Evolutionary conservation across 2,329 filamentous ascomycete genomes (phyloP).

Genomic region (Gaeumannomyces tritici): DNA sequence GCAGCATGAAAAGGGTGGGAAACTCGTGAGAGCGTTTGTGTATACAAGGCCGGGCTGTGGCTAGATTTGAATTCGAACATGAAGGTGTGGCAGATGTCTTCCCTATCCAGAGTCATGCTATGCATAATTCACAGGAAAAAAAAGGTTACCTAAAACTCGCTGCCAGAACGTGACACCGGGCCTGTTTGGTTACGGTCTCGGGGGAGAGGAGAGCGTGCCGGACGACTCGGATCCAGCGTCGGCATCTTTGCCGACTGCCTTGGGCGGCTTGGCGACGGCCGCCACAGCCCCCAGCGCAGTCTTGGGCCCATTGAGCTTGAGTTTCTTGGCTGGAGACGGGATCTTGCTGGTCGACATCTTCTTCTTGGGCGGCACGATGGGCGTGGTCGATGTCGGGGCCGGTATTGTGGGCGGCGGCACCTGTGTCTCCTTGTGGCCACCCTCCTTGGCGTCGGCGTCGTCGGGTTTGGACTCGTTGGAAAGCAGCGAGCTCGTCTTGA

Average conservation of each 20-base stretch:
- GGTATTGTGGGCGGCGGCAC: conserved; percentile 14
- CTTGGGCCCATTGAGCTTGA: conserved; percentile 24
- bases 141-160: neutral
- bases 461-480: conserved; percentile 36
- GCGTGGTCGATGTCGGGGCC: conserved; percentile 19
- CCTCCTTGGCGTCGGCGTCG: conserved; percentile 10
- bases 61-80: too few species aligned
- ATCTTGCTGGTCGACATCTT: conserved; percentile 23
- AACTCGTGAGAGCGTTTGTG: too few species aligned
- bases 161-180: neutral
- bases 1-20: too few species aligned
- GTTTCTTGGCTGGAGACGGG: conserved; percentile 33
- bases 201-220: conserved; percentile 45
- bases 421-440: conserved; percentile 8
- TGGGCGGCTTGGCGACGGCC: conserved; percentile 37
- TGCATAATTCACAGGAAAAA: neutral
- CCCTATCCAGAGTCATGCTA: too few species aligned
- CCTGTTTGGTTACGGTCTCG: conserved; percentile 10
- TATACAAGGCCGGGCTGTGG: too few species aligned
- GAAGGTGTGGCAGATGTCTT: too few species aligned
- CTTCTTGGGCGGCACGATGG: conserved; percentile 31
- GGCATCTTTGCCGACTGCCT: conserved; percentile 18
- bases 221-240: conserved; percentile 48
- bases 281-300: conserved; percentile 35
- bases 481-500: conserved; percentile 38